Percentiles rank a stretch among this genome's conserved stretches.
These are phyloP conservation scores for Kwoniella dejecticola DNA, from an alignment of 768 basidiomycete genomes.

Conservation along the genomic window DNA sequence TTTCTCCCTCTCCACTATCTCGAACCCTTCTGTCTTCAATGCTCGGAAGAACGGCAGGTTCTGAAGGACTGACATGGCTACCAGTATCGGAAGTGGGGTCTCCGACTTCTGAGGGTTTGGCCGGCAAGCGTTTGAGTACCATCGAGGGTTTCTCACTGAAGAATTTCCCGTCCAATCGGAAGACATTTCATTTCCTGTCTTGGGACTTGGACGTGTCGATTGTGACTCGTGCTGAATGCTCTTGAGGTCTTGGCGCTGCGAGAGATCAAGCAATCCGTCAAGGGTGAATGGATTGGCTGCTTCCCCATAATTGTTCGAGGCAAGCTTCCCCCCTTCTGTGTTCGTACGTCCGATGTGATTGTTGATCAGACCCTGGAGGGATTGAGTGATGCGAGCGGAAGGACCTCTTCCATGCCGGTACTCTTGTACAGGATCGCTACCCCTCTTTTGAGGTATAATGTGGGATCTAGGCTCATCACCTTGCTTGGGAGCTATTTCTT, in stretches of 20 bases:
- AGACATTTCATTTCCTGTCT: too few relatives aligned
- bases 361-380: not conserved
- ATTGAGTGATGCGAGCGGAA: not conserved
- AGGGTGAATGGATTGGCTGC: not conserved
- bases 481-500: too few relatives aligned
- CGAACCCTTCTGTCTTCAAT: slow-evolving; percentile 1
- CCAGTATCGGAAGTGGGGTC: not conserved
- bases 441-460: too few relatives aligned
- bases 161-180: slow-evolving; percentile 9
- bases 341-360: not conserved
- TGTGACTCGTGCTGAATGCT: not conserved
- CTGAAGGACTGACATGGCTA: slow-evolving; percentile 3
- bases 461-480: too few relatives aligned
- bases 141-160: slow-evolving; percentile 7
- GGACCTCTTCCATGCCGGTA: too few relatives aligned
- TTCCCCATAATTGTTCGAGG: not conserved
- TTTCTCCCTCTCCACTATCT: not conserved
- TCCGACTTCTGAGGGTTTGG: too few relatives aligned
- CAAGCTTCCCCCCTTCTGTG: not conserved
- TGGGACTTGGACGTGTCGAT: not conserved
- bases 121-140: slow-evolving; percentile 1
- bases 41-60: slow-evolving; percentile 4
- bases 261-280: not conserved
- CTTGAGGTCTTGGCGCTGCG: not conserved
- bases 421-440: too few relatives aligned